phyloP scores from a whole-genome alignment of 2,329 filamentous ascomycete genomes.

The Macroventuria anomochaeta region DNA sequence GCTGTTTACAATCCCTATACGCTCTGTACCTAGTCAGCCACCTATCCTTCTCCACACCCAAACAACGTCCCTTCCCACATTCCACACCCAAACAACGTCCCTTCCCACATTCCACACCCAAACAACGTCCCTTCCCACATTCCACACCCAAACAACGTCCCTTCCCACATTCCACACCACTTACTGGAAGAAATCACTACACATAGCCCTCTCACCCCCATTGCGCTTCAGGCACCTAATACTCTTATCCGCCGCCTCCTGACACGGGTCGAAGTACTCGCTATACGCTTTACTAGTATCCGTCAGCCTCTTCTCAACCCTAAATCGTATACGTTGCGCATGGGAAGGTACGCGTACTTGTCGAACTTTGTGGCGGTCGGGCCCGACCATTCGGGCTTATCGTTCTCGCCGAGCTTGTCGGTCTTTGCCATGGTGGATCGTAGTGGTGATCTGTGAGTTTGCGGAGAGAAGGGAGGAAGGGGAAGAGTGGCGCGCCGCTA shows the following conservation, averaged over 20 bases:
- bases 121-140: too few species aligned
- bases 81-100: too few species aligned
- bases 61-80: too few species aligned
- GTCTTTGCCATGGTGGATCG: slow-evolving; percentile 11
- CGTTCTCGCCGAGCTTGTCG: slow-evolving; percentile 21
- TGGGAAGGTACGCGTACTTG: slow-evolving; percentile 37
- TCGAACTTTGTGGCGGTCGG: slow-evolving; percentile 49
- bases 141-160: too few species aligned
- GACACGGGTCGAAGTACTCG: slow-evolving; percentile 94
- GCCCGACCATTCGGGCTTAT: slow-evolving; percentile 29
- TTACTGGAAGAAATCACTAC: slow-evolving; percentile 93
- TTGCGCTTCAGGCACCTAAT: slow-evolving; percentile 90
- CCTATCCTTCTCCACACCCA: too few species aligned
- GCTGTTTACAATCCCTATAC: slow-evolving; percentile 92
- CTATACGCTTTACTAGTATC: slow-evolving; percentile 79
- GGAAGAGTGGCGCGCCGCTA: too few species aligned
- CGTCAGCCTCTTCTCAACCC: slow-evolving; percentile 24
- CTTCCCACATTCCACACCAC: too few species aligned
- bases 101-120: too few species aligned
- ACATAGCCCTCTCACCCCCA: slow-evolving; percentile 85
- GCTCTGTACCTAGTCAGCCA: slow-evolving; percentile 72
- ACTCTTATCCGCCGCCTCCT: slow-evolving; percentile 85
- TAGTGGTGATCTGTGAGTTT: neutral
- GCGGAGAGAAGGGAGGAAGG: too few species aligned
- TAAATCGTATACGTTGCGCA: neutral